phyloP scores from a whole-genome alignment of 2,329 filamentous ascomycete species.

The Endoconidiophora polonica region DNA sequence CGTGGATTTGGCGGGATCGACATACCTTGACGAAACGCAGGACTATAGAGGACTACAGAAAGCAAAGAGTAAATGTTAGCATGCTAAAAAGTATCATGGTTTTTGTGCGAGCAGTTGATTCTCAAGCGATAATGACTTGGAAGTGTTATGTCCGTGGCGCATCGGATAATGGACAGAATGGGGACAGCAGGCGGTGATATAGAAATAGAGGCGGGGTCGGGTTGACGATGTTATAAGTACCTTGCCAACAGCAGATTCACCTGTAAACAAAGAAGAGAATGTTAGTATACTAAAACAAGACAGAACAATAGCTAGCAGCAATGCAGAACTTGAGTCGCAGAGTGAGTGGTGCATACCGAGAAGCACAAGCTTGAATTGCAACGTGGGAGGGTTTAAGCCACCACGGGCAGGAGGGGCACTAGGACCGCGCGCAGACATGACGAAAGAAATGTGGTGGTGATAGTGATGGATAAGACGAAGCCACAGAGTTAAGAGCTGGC shows the following conservation, averaged over 20 bases:
- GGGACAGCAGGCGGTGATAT: background rate
- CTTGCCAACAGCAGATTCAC: slow-evolving; percentile 98
- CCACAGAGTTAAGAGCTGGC: too few species aligned
- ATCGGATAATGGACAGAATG: background rate
- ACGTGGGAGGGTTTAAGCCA: slow-evolving; percentile 68
- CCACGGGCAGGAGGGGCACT: slow-evolving; percentile 39
- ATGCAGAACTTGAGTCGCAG: background rate
- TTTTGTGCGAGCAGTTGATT: background rate
- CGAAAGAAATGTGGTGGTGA: slow-evolving; percentile 17
- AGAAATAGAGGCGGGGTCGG: background rate
- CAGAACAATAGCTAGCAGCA: background rate
- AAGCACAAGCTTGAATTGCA: slow-evolving; percentile 97
- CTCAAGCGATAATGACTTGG: slow-evolving; percentile 4
- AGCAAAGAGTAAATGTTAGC: slow-evolving; percentile 16
- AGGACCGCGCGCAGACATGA: slow-evolving; percentile 66
- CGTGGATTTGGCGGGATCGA: background rate
- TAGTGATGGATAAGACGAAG: too few species aligned
- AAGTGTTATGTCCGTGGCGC: background rate
- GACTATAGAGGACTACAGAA: slow-evolving; percentile 74
- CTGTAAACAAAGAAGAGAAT: slow-evolving; percentile 20
- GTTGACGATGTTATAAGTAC: slow-evolving; percentile 28
- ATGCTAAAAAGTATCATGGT: background rate
- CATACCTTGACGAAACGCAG: slow-evolving; percentile 92
- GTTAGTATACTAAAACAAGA: slow-evolving; percentile 21
- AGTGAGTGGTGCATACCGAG: slow-evolving; percentile 49